Evolutionary conservation across 306 rosid species (phyloP).

Genomic region (Sindora glabra): DNA sequence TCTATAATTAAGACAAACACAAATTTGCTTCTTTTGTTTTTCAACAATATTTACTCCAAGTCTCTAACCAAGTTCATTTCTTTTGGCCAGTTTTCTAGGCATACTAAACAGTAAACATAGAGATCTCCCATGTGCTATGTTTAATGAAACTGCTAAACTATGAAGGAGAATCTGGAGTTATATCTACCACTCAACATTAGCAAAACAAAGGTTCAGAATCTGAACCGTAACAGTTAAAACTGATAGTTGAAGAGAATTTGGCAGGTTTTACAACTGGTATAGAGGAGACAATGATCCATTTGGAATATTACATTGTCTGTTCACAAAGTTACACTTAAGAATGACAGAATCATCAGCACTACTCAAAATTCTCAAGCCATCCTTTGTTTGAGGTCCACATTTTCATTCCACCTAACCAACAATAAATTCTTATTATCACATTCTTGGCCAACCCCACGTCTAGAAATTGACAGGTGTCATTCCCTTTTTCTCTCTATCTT

Average conservation of each 20-base stretch:
- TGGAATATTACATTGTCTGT: constrained; percentile 17
- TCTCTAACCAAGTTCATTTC: too few species aligned
- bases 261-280: constrained; percentile 17
- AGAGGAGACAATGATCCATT: constrained; percentile 18
- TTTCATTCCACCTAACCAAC: background rate
- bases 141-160: background rate
- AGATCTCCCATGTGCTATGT: too few species aligned
- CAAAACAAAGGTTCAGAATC: constrained; percentile 1
- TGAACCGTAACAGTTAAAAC: constrained; percentile 2
- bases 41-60: too few species aligned
- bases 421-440: background rate
- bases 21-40: too few species aligned
- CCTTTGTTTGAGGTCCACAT: background rate
- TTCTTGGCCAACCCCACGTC: constrained; percentile 22
- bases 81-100: too few species aligned
- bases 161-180: background rate
- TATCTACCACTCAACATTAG: constrained; percentile 8
- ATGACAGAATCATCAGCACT: constrained; percentile 30
- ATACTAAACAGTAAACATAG: too few species aligned
- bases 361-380: constrained; percentile 18
- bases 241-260: constrained; percentile 5
- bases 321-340: background rate
- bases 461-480: constrained; percentile 21
- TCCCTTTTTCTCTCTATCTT: constrained; percentile 5
- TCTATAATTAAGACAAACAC: too few species aligned